Evolutionary conservation across 1,284 basidiomycete species (phyloP).

Genomic region (Cutaneotrichosporon sp.): DNA sequence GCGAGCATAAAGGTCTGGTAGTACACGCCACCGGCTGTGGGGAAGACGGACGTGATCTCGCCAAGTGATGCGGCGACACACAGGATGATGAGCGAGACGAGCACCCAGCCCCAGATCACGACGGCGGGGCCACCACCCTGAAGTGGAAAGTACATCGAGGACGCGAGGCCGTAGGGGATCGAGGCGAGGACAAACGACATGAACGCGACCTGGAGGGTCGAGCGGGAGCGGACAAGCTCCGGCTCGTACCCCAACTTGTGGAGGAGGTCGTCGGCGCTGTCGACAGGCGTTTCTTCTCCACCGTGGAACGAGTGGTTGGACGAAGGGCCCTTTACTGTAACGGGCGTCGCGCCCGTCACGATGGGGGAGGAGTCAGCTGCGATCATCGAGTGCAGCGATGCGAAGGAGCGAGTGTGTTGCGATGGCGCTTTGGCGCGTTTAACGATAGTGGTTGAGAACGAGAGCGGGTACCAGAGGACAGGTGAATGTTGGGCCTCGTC

Average conservation of each 20-base stretch:
- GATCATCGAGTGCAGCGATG: not conserved
- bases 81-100: constrained; percentile 54
- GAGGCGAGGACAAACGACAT: constrained; percentile 44
- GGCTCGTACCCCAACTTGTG: constrained; percentile 25
- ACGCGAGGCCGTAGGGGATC: constrained; percentile 35
- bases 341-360: not conserved
- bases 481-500: not conserved
- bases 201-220: constrained; percentile 24
- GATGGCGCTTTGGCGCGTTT: not conserved
- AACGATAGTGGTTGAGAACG: not conserved
- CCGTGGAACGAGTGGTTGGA: not conserved
- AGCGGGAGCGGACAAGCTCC: constrained; percentile 20
- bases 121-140: constrained; percentile 51
- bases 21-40: constrained; percentile 56
- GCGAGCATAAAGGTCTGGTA: constrained; percentile 55
- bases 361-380: not conserved
- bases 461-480: not conserved
- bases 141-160: not conserved
- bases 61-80: constrained; percentile 55
- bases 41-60: constrained; percentile 56
- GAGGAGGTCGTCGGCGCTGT: constrained; percentile 25
- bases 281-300: not conserved
- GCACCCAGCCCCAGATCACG: constrained; percentile 55
- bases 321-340: not conserved
- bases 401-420: not conserved